phyloP scores from a whole-genome alignment of 2,329 filamentous ascomycete genomes.

The Dendrostoma leiphaemia region DNA sequence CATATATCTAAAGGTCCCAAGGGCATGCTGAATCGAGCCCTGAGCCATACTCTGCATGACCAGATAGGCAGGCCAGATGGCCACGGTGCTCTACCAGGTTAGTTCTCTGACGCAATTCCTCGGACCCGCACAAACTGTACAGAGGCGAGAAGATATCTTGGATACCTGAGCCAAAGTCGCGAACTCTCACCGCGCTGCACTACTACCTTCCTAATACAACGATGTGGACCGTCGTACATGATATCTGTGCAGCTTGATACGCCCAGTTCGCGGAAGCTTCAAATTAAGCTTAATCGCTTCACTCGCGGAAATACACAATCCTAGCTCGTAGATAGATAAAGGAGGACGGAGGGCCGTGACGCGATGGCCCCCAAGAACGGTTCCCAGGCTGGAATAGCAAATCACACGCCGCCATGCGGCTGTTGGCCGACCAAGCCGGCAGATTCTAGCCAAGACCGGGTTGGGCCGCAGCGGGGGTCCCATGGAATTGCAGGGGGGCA shows the following conservation, averaged over 20 bases:
- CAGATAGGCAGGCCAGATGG: neutral
- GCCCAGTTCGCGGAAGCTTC: neutral
- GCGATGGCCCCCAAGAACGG: neutral
- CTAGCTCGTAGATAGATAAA: neutral
- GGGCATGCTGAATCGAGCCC: neutral
- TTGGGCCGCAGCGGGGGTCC: no score
- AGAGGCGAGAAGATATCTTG: conserved; percentile 3
- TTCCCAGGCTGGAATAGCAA: no score
- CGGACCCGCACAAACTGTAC: neutral
- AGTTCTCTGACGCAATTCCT: neutral
- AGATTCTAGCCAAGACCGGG: no score
- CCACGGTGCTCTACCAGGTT: neutral
- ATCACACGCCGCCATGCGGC: no score
- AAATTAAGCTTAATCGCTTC: conserved; percentile 6
- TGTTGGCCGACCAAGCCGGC: no score
- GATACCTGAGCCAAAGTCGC: no score
- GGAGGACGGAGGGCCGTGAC: neutral
- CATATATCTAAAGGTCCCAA: conserved; percentile 7
- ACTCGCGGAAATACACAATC: neutral
- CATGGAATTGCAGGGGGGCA: no score
- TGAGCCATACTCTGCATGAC: neutral
- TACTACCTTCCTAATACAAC: conserved; percentile 14
- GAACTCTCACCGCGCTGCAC: neutral
- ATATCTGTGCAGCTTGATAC: neutral
- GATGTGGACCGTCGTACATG: neutral